Evolutionary conservation across 148 eudicot species (phyloP).

Genomic region (Chenopodium quinoa): DNA sequence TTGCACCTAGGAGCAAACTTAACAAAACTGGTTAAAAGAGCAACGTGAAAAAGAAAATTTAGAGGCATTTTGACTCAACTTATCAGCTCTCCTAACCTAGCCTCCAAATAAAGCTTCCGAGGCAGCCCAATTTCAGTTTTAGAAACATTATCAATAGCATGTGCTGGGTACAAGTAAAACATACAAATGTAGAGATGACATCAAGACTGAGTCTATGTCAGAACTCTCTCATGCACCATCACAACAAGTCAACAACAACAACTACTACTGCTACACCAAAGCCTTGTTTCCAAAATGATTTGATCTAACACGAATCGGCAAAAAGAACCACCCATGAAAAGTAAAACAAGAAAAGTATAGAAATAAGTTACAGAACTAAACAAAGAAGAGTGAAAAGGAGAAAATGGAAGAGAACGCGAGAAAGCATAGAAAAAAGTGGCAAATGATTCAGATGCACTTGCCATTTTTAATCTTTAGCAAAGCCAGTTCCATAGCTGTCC

Average conservation of each 20-base stretch:
- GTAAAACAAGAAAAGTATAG: too few relatives aligned
- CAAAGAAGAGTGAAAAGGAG: too few relatives aligned
- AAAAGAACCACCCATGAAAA: too few relatives aligned
- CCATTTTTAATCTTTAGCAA: constrained; percentile 77
- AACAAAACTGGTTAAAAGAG: neutral
- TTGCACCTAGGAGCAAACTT: neutral
- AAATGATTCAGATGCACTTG: constrained; percentile 26
- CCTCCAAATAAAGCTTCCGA: neutral
- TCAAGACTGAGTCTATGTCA: neutral
- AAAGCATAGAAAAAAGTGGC: too few relatives aligned
- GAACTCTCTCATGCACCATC: neutral
- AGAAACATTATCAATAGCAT: neutral
- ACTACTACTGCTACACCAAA: too few relatives aligned
- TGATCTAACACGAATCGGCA: too few relatives aligned
- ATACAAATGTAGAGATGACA: neutral
- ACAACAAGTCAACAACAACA: too few relatives aligned
- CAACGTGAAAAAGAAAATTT: too few relatives aligned
- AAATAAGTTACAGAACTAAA: too few relatives aligned
- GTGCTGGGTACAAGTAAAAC: neutral
- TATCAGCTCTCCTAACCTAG: neutral
- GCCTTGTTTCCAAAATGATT: too few relatives aligned
- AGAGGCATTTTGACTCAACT: neutral
- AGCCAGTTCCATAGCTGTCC: constrained; percentile 83
- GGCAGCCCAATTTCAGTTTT: neutral
- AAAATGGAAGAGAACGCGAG: too few relatives aligned